Evolutionary conservation across 2,329 filamentous ascomycete species (phyloP), one percentile per base, ranked within the genome.

Genomic region (Chrysoporthe cubensis): DNA sequence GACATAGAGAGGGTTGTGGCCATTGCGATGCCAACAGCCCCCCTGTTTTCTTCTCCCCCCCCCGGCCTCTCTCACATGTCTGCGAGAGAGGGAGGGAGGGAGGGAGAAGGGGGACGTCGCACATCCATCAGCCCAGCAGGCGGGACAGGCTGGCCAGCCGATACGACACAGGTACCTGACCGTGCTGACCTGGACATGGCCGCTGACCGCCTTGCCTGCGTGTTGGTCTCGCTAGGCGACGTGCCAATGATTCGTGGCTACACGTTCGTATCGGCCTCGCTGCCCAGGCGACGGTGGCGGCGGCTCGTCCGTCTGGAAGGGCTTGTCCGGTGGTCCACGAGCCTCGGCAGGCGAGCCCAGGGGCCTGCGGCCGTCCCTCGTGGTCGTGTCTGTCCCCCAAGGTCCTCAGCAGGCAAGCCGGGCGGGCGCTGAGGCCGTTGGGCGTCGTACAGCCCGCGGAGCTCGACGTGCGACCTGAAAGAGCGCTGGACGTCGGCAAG

Each of bases 21-120:
- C 58, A 57, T 6, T 6, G 32, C 52, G 46, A 59, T 43, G 43
- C 52, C 62, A 57, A 14, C 66, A 65, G 62, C 54, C 43, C 44
- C 50, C 32, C 14, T 34, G 50, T 32, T 34, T 26, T 54, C 26
- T 16, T 54, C 32, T 21, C 26, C 13, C 37, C 5, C 37, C 37
- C 37, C 6, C 37, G n/a, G n/a, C 37, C 37, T 40, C 6, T 40
- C 26, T 26, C 26, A 26, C 26, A 26, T 26, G 26, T 26, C 26
- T 26, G 26, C 26, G 37, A 9, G 37, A 4, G 37, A 9, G n/a
- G n/a, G n/a, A n/a, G n/a, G n/a, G n/a, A n/a, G n/a, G n/a, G n/a
- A n/a, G n/a, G n/a, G n/a, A n/a, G n/a, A n/a, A n/a, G n/a, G 40
- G 50, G 43, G 66, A 50, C 14, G 44, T 61, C n/a, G 62, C 48